These are phyloP conservation scores for Ogataea paraovalis DNA, from an alignment of 805 yeast genomes.

Conservation along the genomic window DNA sequence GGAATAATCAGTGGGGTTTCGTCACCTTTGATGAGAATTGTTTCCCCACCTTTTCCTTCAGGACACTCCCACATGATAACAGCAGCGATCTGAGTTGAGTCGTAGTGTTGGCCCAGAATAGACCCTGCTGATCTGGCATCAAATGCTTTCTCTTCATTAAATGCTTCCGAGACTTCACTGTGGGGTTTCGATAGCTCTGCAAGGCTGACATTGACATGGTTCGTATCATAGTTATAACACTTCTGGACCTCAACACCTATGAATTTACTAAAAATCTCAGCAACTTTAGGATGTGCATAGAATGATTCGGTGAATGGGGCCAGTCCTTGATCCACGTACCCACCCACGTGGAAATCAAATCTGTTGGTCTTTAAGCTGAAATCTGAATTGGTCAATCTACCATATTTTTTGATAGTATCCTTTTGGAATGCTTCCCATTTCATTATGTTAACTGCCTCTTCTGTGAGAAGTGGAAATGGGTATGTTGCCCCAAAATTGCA, in stretches of 20 bases:
- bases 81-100: constrained; percentile 45
- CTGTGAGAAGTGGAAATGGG: constrained; percentile 56
- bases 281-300: constrained; percentile 48
- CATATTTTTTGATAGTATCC: constrained; percentile 39
- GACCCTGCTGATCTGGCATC: constrained; percentile 32
- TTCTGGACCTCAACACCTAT: constrained; percentile 46
- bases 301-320: constrained; percentile 48
- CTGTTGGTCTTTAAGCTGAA: constrained; percentile 27
- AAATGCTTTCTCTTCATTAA: constrained; percentile 26
- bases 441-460: constrained; percentile 55
- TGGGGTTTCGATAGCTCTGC: constrained; percentile 19
- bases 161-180: constrained; percentile 12
- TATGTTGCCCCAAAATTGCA: constrained; percentile 43
- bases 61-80: constrained; percentile 48
- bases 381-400: constrained; percentile 36
- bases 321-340: constrained; percentile 37
- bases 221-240: constrained; percentile 50
- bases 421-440: constrained; percentile 46
- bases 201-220: constrained; percentile 46
- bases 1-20: constrained; percentile 24
- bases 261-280: constrained; percentile 44
- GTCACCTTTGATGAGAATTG: constrained; percentile 44
- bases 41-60: constrained; percentile 46
- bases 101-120: constrained; percentile 45
- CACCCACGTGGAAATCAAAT: constrained; percentile 46